A percentile compares a stretch with the other conserved stretches of the same genome.
Conservation (phyloP, 2,329 filamentous ascomycete species). For the Phaeomoniella chlamydospora region DNA sequence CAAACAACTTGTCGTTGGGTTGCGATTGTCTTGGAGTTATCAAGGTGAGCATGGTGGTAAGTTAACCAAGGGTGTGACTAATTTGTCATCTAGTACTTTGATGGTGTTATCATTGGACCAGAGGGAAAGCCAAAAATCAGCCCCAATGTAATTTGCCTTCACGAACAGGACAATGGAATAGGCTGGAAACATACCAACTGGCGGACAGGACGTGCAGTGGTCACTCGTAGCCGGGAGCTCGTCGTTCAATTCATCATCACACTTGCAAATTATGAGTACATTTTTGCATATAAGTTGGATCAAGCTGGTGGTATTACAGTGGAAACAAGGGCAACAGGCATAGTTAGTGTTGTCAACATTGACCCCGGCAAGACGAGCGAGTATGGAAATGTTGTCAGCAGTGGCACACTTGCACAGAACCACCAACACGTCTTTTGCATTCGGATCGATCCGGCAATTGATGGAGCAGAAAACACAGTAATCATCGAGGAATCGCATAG, state of each 20-base stretch:
- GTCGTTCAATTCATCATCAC: conserved; percentile 56
- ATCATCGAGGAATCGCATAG: conserved; percentile 38
- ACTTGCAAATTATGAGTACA: conserved; percentile 57
- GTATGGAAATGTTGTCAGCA: conserved; percentile 50
- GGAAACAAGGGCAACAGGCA: conserved; percentile 52
- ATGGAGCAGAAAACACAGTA: conserved; percentile 39
- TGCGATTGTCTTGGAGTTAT: conserved; percentile 60
- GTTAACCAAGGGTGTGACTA: no score
- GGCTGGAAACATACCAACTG: conserved; percentile 60
- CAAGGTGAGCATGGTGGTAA: no score
- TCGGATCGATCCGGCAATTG: conserved; percentile 51
- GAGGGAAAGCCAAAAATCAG: conserved; percentile 39
- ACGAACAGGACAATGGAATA: conserved; percentile 57
- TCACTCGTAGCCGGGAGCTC: conserved; percentile 46
- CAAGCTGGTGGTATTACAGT: conserved; percentile 46
- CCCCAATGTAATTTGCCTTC: conserved; percentile 51
- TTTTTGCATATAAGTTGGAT: conserved; percentile 51
- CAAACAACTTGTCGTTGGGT: conserved; percentile 53
- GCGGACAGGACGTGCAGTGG: conserved; percentile 46
- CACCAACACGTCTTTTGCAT: conserved; percentile 57
- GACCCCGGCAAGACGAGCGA: no score
- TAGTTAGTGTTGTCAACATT: no score
- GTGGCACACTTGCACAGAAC: conserved; percentile 51
- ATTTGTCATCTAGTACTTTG: conserved; percentile 52
- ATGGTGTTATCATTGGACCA: conserved; percentile 36